These are phyloP conservation scores for Iris macrosiphon DNA, from an alignment of 106 monocot species.

Conservation along the genomic window DNA sequence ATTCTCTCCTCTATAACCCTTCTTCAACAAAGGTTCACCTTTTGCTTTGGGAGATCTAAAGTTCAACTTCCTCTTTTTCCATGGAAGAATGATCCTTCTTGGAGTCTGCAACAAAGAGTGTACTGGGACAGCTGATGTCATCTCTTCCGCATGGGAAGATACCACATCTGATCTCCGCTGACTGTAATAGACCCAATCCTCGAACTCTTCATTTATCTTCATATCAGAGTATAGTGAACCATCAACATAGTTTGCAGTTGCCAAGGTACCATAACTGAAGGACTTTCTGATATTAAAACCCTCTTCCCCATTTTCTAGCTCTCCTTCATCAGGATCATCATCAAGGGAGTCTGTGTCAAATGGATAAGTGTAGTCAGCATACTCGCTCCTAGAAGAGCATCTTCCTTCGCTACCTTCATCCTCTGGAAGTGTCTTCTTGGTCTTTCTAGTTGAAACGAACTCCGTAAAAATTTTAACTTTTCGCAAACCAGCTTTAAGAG, in stretches of 20 bases:
- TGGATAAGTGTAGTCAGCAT: conserved; percentile 35
- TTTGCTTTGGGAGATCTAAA: conserved; percentile 53
- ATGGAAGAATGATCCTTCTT: conserved; percentile 39
- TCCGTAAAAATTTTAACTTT: conserved; percentile 75
- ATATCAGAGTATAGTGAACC: too few relatives aligned
- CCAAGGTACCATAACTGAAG: conserved; percentile 73
- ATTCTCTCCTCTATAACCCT: conserved; percentile 56
- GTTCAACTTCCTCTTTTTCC: conserved; percentile 45
- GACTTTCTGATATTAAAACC: conserved; percentile 63
- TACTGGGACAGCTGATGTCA: conserved; percentile 10
- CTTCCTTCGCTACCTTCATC: conserved; percentile 69
- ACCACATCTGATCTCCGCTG: conserved; percentile 28
- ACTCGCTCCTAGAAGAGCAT: conserved; percentile 48
- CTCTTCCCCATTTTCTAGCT: conserved; percentile 28
- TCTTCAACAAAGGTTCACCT: conserved; percentile 78
- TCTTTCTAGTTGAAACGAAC: conserved; percentile 47
- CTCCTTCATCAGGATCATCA: conserved; percentile 36
- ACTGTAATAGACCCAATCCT: conserved; percentile 58
- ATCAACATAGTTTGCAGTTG: conserved; percentile 51
- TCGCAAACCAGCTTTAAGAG: conserved; percentile 66
- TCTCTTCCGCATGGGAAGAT: conserved; percentile 25
- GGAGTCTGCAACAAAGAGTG: conserved; percentile 1
- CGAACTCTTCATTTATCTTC: conserved; percentile 31
- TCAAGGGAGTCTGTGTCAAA: conserved; percentile 62
- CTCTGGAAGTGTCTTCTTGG: conserved; percentile 38